Percentiles rank a stretch among this genome's conserved stretches.
These are phyloP conservation scores for Anethum foeniculum DNA, from an alignment of 140 eudicot species.

Conservation along the genomic window DNA sequence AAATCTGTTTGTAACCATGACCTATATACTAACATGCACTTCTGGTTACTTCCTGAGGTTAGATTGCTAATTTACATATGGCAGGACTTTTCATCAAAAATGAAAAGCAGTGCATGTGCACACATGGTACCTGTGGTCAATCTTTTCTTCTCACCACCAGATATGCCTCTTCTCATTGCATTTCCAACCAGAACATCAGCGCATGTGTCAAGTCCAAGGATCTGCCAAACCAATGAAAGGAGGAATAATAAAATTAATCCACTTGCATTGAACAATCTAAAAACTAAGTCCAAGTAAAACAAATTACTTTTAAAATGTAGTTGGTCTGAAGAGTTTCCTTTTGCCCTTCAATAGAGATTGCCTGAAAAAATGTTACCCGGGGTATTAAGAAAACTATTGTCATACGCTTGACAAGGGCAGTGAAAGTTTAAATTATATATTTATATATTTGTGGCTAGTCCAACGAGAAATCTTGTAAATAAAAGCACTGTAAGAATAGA, in stretches of 20 bases:
- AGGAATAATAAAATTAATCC: not conserved
- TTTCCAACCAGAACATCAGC: constrained; percentile 53
- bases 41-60: not conserved
- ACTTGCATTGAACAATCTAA: not conserved
- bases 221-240: constrained; percentile 19
- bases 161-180: constrained; percentile 62
- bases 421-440: not conserved
- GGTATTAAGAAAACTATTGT: not conserved
- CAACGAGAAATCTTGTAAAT: not conserved
- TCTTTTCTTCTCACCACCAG: constrained; percentile 70
- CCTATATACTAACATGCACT: not conserved
- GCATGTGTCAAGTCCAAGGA: constrained; percentile 57
- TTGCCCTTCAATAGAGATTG: constrained; percentile 44
- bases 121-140: constrained; percentile 39
- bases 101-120: not conserved
- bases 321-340: constrained; percentile 48
- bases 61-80: not conserved
- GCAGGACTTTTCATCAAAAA: not conserved
- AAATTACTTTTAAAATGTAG: constrained; percentile 42
- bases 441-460: not conserved
- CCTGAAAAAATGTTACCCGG: constrained; percentile 19
- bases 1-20: not conserved
- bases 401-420: not conserved
- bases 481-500: not conserved
- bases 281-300: not conserved